Conservation (phyloP, 805 yeast genomes). For the Pichia nanzhaoensis region DNA sequence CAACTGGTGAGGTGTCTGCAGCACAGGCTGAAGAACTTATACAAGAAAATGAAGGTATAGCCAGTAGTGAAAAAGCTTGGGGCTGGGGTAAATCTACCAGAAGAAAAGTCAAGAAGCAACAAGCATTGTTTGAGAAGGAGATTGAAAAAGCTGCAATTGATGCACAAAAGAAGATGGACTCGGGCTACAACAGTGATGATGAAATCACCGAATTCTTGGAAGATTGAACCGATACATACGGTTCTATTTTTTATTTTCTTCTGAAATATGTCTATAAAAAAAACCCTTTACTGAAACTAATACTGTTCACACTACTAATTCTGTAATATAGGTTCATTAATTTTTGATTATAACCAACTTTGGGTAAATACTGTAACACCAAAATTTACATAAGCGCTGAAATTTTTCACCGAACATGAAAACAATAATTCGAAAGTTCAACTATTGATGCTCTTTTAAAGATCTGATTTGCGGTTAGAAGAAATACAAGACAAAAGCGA, state of each 20-base stretch:
- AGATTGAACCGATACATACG: slow-evolving; percentile 30
- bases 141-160: slow-evolving; percentile 35
- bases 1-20: slow-evolving; percentile 26
- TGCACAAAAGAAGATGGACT: slow-evolving; percentile 16
- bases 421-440: neutral
- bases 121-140: slow-evolving; percentile 46
- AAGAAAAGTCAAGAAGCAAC: slow-evolving; percentile 47
- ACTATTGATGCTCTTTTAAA: neutral
- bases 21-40: slow-evolving; percentile 23
- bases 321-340: no score
- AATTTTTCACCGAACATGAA: no score
- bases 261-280: no score
- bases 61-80: slow-evolving; percentile 40
- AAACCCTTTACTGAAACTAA: no score
- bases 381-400: no score
- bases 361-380: no score
- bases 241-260: neutral
- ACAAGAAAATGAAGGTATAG: slow-evolving; percentile 1
- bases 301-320: no score
- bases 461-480: neutral
- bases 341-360: no score
- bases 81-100: slow-evolving; percentile 82
- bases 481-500: slow-evolving; percentile 16
- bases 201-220: slow-evolving; percentile 66
- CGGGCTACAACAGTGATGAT: slow-evolving; percentile 45